Base-by-base conservation (phyloP, 2,329 filamentous ascomycete genomes). In the Trichoderma citrinoviride region DNA sequence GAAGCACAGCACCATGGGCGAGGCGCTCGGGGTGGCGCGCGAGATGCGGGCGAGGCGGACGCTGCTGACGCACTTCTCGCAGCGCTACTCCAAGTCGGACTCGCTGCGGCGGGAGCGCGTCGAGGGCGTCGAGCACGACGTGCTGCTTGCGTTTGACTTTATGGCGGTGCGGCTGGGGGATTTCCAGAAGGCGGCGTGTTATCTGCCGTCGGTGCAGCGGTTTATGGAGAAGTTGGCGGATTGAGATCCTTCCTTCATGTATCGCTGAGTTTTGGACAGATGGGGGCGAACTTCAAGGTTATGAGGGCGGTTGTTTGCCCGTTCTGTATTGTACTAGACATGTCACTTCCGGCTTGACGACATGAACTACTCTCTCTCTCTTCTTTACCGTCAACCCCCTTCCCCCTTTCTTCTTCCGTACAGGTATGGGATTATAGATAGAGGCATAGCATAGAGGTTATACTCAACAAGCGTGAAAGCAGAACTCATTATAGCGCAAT, bases 11-110 rank as follows among this genome's bases (percentile, higher is more conserved):
- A 99, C 95, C 8, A 91, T 93, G 67, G 85, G 85, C 15, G 95
- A 99, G 79, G 95, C 95, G 1, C 83, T 99, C 3, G 83, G 81
- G 50, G 85, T 98, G 3, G 94, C 90, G 1, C 82, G 84, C 14
- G 78, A 81, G 52, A 99, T 99, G 95, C 77, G 84, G 29, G 95
- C 93, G 0, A 86, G 88, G 68, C 83, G 91, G 17, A 88, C 95
- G 17, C 79, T 99, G 63, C 82, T 99, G 55, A 99, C 95, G 7
- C 95, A 99, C 76, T 99, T 99, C 78, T 93, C 89, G 63, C 95
- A 99, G 79, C 85, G 95, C 7, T 99, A 99, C 76, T 90, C 92
- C 71, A 94, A 94, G 77, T 66, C 73, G 14, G 74, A 75, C 29
- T 73, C 74, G 50, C 66, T 78, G 64, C 69, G 71, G 23, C 50